Base-by-base conservation (phyloP, 192 early-diverging fungal genomes). In the Oehlia diaphana region DNA sequence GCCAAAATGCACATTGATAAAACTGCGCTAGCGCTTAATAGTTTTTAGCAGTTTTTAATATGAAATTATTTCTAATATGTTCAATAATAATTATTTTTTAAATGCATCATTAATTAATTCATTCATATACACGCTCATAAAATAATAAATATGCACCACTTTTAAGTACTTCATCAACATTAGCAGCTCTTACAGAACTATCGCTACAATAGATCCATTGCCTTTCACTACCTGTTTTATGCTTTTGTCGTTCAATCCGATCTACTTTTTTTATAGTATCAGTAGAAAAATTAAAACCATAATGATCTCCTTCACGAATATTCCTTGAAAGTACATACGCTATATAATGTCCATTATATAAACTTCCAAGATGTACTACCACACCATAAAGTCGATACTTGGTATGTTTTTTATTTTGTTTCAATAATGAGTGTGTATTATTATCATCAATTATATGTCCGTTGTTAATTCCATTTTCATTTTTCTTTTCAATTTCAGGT, bases 131-230 rank as follows among this genome's bases (percentile, higher is more conserved):
- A 6, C 80, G 79, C 64, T 87, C 86, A 47, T 87, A 87, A 72
- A 84, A 87, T 6, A 85, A 69, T 10, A 87, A 61, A 68, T 87
- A 87, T 2, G 83, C 82, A 14, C 81, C 68, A 75, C 82, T 83
- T 2, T 28, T 44, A 21, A 87, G 75, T 21, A 81, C 82, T 47
- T 87, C 83, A 2, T 87, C 78, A 10, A 87, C 53, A 3, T 64
- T 77, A 19, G 78, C 83, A 21, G 62, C 49, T 19, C 80, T 77
- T 23, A 85, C 84, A 26, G 75, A 71, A 49, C 70, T 79, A 81
- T 87, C 86, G 63, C 86, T 81, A 49, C 81, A 85, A 74, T 85
- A 79, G 50, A 84, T 80, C 86, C 86, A 87, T 44, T 80, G 78
- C 39, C 82, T 66, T 23, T 76, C 28, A 26, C 28, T n/a, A 1